phyloP scores from a whole-genome alignment of 2,329 filamentous ascomycete genomes.

The Didymella glomerata region DNA sequence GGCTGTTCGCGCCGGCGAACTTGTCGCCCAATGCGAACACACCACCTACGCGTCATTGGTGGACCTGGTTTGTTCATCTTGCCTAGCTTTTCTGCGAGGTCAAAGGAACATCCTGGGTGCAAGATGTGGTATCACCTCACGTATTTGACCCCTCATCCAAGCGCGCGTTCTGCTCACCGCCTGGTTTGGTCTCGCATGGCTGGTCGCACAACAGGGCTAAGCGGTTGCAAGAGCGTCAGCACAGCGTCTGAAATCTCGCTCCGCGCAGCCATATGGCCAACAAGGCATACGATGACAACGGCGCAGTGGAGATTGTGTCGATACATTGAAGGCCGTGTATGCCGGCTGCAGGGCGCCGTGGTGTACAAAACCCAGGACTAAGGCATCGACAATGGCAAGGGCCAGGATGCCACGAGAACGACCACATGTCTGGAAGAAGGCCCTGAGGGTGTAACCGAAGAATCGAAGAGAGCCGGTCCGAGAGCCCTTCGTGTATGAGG shows the following conservation, averaged over 20 bases:
- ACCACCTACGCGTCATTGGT: neutral
- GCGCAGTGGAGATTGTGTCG: conserved; percentile 12
- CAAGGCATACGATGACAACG: neutral
- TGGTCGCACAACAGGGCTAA: conserved; percentile 14
- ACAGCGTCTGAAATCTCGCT: conserved; percentile 6
- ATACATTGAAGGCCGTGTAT: neutral
- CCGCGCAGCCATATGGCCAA: neutral
- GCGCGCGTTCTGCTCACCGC: conserved; percentile 22
- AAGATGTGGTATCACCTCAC: conserved; percentile 11
- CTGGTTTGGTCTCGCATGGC: conserved; percentile 7
- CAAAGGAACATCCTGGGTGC: conserved; percentile 12
- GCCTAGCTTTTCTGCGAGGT: neutral
- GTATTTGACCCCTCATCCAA: conserved; percentile 10
- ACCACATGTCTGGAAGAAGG: conserved; percentile 7
- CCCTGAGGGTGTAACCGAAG: conserved; percentile 15
- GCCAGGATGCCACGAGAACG: conserved; percentile 21
- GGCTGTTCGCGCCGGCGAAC: conserved; percentile 8
- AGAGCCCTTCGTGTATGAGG: neutral
- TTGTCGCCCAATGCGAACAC: conserved; percentile 18
- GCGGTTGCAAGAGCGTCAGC: conserved; percentile 7
- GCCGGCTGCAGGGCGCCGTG: conserved; percentile 16
- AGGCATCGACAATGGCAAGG: neutral
- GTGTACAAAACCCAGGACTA: neutral
- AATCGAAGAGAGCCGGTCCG: conserved; percentile 6
- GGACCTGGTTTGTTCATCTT: neutral